Percentiles rank a stretch among this genome's conserved stretches.
Evolutionary conservation across 2,329 filamentous ascomycete genomes (phyloP).

Genomic region (Aspergillus awamori): DNA sequence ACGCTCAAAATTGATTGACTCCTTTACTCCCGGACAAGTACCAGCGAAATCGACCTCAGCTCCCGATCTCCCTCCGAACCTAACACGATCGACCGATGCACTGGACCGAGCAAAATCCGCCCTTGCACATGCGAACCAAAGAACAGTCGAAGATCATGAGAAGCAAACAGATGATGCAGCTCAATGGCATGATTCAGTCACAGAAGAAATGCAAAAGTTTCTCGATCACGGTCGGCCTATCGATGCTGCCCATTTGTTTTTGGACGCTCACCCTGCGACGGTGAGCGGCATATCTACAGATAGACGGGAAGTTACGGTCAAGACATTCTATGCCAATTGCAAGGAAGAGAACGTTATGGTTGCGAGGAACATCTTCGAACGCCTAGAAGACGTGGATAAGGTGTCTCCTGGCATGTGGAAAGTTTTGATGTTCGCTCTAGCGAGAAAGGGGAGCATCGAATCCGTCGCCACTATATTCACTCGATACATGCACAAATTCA

Average conservation of each 20-base stretch:
- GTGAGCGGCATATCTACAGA: conserved; percentile 28
- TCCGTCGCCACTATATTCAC: conserved; percentile 39
- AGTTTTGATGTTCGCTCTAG: conserved; percentile 39
- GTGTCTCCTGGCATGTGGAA: conserved; percentile 42
- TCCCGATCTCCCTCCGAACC: conserved; percentile 6
- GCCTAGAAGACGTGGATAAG: conserved; percentile 35
- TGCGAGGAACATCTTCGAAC: conserved; percentile 41
- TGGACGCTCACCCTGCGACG: conserved; percentile 29
- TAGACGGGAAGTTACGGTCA: conserved; percentile 33
- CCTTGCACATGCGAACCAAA: not conserved
- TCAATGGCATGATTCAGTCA: conserved; percentile 16
- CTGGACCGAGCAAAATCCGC: not conserved
- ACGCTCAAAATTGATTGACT: not conserved
- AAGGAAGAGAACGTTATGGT: conserved; percentile 41
- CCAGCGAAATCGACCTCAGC: not conserved
- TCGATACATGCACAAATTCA: conserved; percentile 30
- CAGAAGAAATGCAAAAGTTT: conserved; percentile 29
- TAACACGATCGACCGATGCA: conserved; percentile 6
- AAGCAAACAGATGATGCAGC: not conserved
- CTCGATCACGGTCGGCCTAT: conserved; percentile 34
- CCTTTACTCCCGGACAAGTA: not conserved
- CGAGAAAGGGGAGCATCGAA: conserved; percentile 41
- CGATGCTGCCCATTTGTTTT: conserved; percentile 42
- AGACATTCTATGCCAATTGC: conserved; percentile 42
- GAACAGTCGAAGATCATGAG: not conserved